phyloP scores from a whole-genome alignment of 768 basidiomycete species.

The Tubosaeta sp. region DNA sequence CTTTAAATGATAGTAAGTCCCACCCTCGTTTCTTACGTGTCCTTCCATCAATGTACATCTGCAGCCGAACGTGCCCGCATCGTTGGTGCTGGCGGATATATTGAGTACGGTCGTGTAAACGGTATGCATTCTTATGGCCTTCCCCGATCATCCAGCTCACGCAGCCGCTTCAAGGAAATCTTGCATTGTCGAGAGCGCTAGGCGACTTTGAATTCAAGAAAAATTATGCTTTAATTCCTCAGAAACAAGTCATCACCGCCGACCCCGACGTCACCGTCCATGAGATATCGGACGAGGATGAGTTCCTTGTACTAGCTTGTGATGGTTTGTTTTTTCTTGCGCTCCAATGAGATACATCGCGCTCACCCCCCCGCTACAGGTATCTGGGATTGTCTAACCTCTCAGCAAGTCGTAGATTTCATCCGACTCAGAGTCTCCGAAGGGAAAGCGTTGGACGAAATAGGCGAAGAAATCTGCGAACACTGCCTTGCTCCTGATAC shows the following conservation, averaged over 20 bases:
- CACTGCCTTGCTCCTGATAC: slow-evolving; percentile 94
- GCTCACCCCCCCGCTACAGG: slow-evolving; percentile 44
- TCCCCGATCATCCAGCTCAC: background rate
- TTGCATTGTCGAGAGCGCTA: slow-evolving; percentile 89
- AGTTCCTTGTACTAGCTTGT: slow-evolving; percentile 95
- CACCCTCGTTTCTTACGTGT: background rate
- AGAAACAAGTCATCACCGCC: slow-evolving; percentile 91
- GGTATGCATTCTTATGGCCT: slow-evolving; percentile 44
- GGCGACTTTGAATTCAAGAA: slow-evolving; percentile 99
- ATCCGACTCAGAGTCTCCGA: slow-evolving; percentile 78
- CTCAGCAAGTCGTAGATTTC: slow-evolving; percentile 90
- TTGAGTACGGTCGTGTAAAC: slow-evolving; percentile 96
- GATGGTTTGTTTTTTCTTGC: slow-evolving; percentile 62
- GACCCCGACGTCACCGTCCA: slow-evolving; percentile 89
- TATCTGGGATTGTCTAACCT: slow-evolving; percentile 96
- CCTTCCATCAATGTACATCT: slow-evolving; percentile 4
- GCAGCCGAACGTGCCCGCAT: slow-evolving; percentile 84
- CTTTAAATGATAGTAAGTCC: slow-evolving; percentile 71
- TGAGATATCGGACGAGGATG: slow-evolving; percentile 81
- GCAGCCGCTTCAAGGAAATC: slow-evolving; percentile 60
- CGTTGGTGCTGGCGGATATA: slow-evolving; percentile 86
- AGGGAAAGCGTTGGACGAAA: slow-evolving; percentile 73
- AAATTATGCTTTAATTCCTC: slow-evolving; percentile 73
- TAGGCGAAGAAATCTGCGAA: slow-evolving; percentile 86
- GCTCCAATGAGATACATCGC: background rate